A percentile compares a stretch with the other conserved stretches of the same genome.
Evolutionary conservation across 2,329 filamentous ascomycete genomes (phyloP).

Genomic region (Lecanosticta acicola): DNA sequence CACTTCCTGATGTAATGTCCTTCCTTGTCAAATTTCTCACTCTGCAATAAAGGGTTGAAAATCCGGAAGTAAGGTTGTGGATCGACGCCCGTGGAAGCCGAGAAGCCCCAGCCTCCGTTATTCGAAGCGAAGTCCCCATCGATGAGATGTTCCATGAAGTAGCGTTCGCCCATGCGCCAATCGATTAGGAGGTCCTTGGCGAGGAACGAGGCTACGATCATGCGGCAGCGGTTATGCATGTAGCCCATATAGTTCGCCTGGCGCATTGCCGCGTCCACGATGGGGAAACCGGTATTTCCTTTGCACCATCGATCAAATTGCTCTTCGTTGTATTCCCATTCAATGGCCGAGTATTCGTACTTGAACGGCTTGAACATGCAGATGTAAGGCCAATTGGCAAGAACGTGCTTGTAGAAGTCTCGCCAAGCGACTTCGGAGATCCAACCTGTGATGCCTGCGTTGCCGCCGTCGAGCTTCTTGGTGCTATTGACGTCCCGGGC

Average conservation of each 20-base stretch:
- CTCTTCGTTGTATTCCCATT: constrained; percentile 69
- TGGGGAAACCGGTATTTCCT: constrained; percentile 71
- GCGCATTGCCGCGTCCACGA: constrained; percentile 82
- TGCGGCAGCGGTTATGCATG: constrained; percentile 81
- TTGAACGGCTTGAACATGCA: constrained; percentile 78
- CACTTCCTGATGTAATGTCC: constrained; percentile 78
- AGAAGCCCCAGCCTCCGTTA: constrained; percentile 64
- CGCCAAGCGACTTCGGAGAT: constrained; percentile 81
- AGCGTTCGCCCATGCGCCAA: constrained; percentile 75
- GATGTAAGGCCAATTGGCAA: constrained; percentile 79
- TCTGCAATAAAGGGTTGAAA: constrained; percentile 80
- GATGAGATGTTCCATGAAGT: constrained; percentile 75
- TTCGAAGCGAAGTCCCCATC: constrained; percentile 78
- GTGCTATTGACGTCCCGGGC: constrained; percentile 60
- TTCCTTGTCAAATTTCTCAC: constrained; percentile 74
- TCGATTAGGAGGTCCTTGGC: constrained; percentile 75
- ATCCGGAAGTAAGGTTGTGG: constrained; percentile 87
- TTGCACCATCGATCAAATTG: constrained; percentile 69
- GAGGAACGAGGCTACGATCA: constrained; percentile 77
- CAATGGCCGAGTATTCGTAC: constrained; percentile 73
- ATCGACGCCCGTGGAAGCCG: constrained; percentile 67
- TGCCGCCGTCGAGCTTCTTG: constrained; percentile 60
- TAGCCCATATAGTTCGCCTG: constrained; percentile 64
- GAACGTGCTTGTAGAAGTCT: constrained; percentile 81
- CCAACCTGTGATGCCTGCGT: constrained; percentile 64